Base-by-base conservation (phyloP, 805 yeast species). In the Candida mattraensis region DNA sequence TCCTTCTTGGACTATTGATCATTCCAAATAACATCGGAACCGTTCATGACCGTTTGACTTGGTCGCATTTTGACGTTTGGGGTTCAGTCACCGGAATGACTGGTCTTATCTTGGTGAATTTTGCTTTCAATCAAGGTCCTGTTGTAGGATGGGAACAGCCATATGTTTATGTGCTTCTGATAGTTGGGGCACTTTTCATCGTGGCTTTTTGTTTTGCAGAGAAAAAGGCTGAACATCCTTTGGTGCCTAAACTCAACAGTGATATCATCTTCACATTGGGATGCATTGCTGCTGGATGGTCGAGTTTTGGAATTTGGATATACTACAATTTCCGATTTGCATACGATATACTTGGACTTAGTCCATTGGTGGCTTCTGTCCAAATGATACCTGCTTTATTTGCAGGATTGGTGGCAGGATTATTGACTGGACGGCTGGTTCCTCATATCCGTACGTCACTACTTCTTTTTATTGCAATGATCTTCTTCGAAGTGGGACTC, bases 81-180 rank as follows among this genome's bases (percentile, higher is more conserved):
- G 87, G 87, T n/a, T 64, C 82, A 0, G 12, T 61, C 0, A 40
- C 75, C 10, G 89, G 86, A 3, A 72, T 83, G 4, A 39, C 61
- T 5, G 87, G 86, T 0, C 57, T 85, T 30, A 67, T 82, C 3
- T 53, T 84, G 21, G 66, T 85, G 54, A 83, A 80, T 47, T 78
- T 83, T 53, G 76, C 76, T 2, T 77, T 87, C 78, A 83, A 80
- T 48, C 88, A 85, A 54, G 91, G 83, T 3, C 86, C 91, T 0
- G 68, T 73, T 5, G 80, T 64, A 3, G 87, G 89, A 14, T 84
- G 91, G 91, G 48, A 58, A 8, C 53, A 51, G 2, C 70, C 80
- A 1, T 83, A 83, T 45, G 72, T 80, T 26, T 73, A 79, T 26
- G 76, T 67, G 0, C 53, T 84, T 9, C 58, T 83, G 18, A 62